Evolutionary conservation across 257 asterid genomes (phyloP).

Genomic region (Phtheirospermum japonicum): DNA sequence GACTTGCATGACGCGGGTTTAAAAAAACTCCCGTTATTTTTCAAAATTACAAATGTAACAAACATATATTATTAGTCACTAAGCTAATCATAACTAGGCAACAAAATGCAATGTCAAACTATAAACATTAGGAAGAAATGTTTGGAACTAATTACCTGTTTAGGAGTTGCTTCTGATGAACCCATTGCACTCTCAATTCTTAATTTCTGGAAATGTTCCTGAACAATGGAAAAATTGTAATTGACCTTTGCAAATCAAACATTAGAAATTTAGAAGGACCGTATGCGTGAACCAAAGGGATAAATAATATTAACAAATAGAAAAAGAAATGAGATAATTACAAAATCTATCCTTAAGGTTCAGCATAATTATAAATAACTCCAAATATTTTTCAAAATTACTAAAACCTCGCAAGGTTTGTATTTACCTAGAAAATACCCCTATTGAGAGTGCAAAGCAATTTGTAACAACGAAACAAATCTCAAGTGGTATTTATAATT

Average conservation of each 20-base stretch:
- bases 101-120: background rate
- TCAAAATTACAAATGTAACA: too few species aligned
- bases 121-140: background rate
- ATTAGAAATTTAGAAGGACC: background rate
- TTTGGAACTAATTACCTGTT: slow-evolving; percentile 52
- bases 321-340: too few species aligned
- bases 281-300: background rate
- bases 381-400: too few species aligned
- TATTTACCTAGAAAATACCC: too few species aligned
- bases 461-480: too few species aligned
- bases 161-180: slow-evolving; percentile 76
- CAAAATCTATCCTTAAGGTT: background rate
- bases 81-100: background rate
- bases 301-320: background rate
- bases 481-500: too few species aligned
- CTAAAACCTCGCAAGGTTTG: too few species aligned
- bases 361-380: too few species aligned
- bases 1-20: background rate
- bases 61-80: too few species aligned
- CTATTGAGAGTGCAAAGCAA: too few species aligned
- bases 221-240: slow-evolving; percentile 18
- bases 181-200: slow-evolving; percentile 84
- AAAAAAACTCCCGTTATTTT: too few species aligned
- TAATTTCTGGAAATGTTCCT: slow-evolving; percentile 91
- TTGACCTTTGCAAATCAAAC: slow-evolving; percentile 9